These are phyloP conservation scores for Gelatoporia subvermispora DNA, from an alignment of 768 basidiomycete species.

Conservation along the genomic window DNA sequence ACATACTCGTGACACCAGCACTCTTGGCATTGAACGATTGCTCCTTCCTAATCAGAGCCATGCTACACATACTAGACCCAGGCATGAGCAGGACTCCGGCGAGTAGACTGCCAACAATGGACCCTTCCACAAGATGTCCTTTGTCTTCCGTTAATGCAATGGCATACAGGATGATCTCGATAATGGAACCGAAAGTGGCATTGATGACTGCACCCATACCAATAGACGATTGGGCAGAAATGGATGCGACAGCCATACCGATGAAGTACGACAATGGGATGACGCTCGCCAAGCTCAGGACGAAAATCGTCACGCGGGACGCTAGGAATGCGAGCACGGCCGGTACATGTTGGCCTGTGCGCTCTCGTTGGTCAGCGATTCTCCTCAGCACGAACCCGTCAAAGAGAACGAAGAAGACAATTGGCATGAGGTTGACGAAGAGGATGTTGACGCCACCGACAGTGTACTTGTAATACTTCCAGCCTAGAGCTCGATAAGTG, in stretches of 20 bases:
- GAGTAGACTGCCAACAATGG: constrained; percentile 90
- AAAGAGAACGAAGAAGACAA: constrained; percentile 95
- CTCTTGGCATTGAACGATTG: constrained; percentile 99
- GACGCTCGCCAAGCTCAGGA: constrained; percentile 81
- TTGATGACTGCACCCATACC: constrained; percentile 99
- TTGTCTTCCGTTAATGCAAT: constrained; percentile 90
- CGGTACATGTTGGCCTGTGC: constrained; percentile 52
- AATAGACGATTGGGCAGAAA: constrained; percentile 96
- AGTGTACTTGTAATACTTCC: constrained; percentile 98
- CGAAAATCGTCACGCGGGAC: constrained; percentile 75
- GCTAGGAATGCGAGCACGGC: constrained; percentile 65
- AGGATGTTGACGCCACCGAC: constrained; percentile 97
- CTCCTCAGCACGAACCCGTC: constrained; percentile 83
- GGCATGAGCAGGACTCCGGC: constrained; percentile 98
- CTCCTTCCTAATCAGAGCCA: constrained; percentile 86
- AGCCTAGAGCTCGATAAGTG: constrained; percentile 86
- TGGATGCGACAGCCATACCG: constrained; percentile 98
- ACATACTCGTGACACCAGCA: constrained; percentile 97
- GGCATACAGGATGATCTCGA: constrained; percentile 90
- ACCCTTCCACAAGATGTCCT: constrained; percentile 93
- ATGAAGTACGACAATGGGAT: constrained; percentile 99
- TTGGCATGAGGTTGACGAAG: constrained; percentile 89
- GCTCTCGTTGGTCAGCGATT: constrained; percentile 55
- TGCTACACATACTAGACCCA: constrained; percentile 91
- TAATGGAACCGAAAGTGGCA: constrained; percentile 96